A percentile compares a stretch with the other conserved stretches of the same genome.
Evolutionary conservation across 164 flowering plant genomes (phyloP).

Genomic region (Liriodendron chinense): DNA sequence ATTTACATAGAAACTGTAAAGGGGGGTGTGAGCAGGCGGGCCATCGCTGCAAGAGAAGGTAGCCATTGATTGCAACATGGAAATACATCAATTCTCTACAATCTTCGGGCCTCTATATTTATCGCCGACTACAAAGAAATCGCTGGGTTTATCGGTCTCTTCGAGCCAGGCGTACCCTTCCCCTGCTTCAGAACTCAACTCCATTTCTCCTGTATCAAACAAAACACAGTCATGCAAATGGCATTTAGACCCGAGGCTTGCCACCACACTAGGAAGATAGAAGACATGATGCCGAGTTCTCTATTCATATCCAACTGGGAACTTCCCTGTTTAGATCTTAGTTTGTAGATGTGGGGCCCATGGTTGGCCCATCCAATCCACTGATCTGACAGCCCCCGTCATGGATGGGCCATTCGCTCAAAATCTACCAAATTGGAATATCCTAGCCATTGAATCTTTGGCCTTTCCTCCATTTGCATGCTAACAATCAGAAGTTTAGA

Average conservation of each 20-base stretch:
- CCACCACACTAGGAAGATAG: not conserved
- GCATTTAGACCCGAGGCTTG: not conserved
- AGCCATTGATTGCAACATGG: not conserved
- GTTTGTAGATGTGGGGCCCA: too few species aligned
- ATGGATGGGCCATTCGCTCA: too few species aligned
- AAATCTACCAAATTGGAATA: too few species aligned
- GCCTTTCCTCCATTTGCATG: too few species aligned
- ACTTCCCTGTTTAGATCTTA: too few species aligned
- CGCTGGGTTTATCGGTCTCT: conserved; percentile 50
- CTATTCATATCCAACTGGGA: not conserved
- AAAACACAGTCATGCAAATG: conserved; percentile 1
- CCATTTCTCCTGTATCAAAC: conserved; percentile 17
- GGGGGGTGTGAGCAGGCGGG: not conserved
- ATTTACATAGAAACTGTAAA: not conserved
- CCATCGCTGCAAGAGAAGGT: not conserved
- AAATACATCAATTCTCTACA: conserved; percentile 7
- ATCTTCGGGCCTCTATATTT: conserved; percentile 64
- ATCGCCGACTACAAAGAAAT: conserved; percentile 53
- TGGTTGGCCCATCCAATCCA: too few species aligned
- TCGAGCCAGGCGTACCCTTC: conserved; percentile 47
- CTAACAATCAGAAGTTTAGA: too few species aligned
- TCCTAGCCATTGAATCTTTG: too few species aligned
- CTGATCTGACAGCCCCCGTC: too few species aligned
- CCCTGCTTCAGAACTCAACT: conserved; percentile 15
- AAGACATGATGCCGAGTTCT: not conserved